Evolutionary conservation across 768 basidiomycete species (phyloP).

Genomic region (Phaffia tasmanica): DNA sequence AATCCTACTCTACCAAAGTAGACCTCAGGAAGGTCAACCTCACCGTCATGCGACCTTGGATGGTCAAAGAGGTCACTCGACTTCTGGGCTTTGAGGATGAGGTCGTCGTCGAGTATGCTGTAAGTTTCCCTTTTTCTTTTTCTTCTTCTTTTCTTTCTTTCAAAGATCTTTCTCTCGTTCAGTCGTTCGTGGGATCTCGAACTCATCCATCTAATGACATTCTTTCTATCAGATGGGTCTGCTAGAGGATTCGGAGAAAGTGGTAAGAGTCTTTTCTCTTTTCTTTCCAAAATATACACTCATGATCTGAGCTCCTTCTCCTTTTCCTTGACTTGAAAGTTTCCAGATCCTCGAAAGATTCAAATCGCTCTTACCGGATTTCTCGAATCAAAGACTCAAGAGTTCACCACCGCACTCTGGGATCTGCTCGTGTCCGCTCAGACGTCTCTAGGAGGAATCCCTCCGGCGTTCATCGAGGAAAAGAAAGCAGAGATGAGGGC

Average conservation of each 20-base stretch:
- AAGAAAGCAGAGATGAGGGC: conserved; percentile 85
- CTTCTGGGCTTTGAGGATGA: conserved; percentile 93
- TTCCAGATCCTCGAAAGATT: conserved; percentile 87
- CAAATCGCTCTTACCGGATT: conserved; percentile 91
- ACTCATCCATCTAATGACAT: not conserved
- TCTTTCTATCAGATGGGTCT: conserved; percentile 52
- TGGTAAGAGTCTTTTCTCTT: conserved; percentile 46
- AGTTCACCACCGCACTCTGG: conserved; percentile 86
- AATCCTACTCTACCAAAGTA: conserved; percentile 83
- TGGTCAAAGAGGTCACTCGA: conserved; percentile 81
- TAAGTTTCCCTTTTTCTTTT: conserved; percentile 6
- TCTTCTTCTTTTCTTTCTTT: not conserved
- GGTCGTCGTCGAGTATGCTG: conserved; percentile 85
- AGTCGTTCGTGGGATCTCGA: not conserved
- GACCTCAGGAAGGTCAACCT: conserved; percentile 94
- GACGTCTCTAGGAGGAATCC: conserved; percentile 74
- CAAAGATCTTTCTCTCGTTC: not conserved
- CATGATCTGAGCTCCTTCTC: not conserved
- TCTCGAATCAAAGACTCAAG: conserved; percentile 68
- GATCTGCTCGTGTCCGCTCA: conserved; percentile 86
- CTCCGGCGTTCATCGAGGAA: conserved; percentile 75
- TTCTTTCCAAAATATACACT: not conserved
- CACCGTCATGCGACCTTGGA: conserved; percentile 84
- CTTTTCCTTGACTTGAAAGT: conserved; percentile 41
- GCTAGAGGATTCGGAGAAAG: conserved; percentile 69